Evolutionary conservation across 768 basidiomycete species (phyloP).

Genomic region (Ephemerocybe angulata): DNA sequence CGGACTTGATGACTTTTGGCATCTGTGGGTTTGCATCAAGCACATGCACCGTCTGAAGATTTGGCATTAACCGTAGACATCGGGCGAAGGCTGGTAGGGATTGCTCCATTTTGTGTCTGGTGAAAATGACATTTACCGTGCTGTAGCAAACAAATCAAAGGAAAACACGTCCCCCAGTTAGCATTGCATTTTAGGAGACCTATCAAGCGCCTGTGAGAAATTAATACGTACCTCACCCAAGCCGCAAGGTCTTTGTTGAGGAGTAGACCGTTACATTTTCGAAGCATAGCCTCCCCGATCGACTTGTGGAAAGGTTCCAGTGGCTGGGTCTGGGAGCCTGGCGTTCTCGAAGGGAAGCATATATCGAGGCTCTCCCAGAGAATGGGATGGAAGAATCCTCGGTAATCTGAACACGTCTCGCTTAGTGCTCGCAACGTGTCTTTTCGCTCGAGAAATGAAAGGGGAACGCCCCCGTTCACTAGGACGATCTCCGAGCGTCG

Average conservation of each 20-base stretch:
- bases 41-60: not conserved
- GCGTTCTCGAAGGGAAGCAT: not conserved
- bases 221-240: not conserved
- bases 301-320: not conserved
- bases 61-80: not conserved
- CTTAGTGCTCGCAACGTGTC: not conserved
- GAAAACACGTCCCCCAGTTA: not conserved
- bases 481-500: too few species aligned
- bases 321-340: not conserved
- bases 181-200: too few species aligned
- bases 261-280: conserved; percentile 1
- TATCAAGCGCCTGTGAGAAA: too few species aligned
- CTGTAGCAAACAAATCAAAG: not conserved
- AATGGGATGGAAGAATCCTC: not conserved
- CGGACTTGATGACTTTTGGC: not conserved
- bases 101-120: not conserved
- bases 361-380: conserved; percentile 1
- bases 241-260: not conserved
- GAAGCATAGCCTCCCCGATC: not conserved
- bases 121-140: conserved; percentile 1
- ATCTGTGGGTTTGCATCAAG: not conserved
- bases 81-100: not conserved
- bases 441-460: not conserved
- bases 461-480: not conserved
- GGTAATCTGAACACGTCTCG: not conserved